phyloP scores from a whole-genome alignment of 495 filamentous ascomycete species.

The Aspergillus cristatus region DNA sequence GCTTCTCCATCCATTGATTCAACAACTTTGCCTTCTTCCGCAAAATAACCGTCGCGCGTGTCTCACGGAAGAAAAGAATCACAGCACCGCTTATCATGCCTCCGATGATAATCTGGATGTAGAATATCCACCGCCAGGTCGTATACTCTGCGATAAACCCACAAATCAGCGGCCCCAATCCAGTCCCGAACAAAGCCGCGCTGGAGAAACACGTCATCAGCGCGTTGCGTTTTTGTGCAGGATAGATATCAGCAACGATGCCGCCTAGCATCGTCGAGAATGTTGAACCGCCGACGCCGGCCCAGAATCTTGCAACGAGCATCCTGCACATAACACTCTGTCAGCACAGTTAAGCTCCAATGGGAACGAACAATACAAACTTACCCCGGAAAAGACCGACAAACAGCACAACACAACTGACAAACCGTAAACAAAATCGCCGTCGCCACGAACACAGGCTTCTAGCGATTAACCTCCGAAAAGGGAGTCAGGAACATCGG shows the following conservation, averaged over 20 bases:
- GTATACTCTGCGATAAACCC: slow-evolving; percentile 54
- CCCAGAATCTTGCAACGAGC: slow-evolving; percentile 56
- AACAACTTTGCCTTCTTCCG: slow-evolving; percentile 53
- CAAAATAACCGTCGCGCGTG: slow-evolving; percentile 59
- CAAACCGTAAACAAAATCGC: slow-evolving; percentile 50
- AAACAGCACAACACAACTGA: slow-evolving; percentile 55
- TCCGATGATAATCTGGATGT: slow-evolving; percentile 49
- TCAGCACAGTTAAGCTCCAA: too few relatives aligned
- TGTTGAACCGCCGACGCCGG: slow-evolving; percentile 51
- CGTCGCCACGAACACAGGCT: slow-evolving; percentile 57
- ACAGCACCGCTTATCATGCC: slow-evolving; percentile 40
- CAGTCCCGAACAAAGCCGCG: slow-evolving; percentile 58
- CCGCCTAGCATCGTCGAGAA: slow-evolving; percentile 76
- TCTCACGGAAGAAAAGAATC: slow-evolving; percentile 50
- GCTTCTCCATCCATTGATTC: slow-evolving; percentile 61
- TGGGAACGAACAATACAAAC: too few relatives aligned
- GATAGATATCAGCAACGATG: slow-evolving; percentile 67
- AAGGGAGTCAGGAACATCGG: slow-evolving; percentile 75
- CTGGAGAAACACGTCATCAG: slow-evolving; percentile 71
- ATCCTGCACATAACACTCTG: slow-evolving; percentile 23
- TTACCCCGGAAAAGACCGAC: slow-evolving; percentile 46
- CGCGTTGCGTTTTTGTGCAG: slow-evolving; percentile 56
- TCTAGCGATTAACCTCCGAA: slow-evolving; percentile 65
- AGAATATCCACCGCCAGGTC: slow-evolving; percentile 75
- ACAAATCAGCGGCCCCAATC: slow-evolving; percentile 56